Evolutionary conservation across 1,284 basidiomycete genomes (phyloP).

Genomic region (Apiotrichum gamsii): DNA sequence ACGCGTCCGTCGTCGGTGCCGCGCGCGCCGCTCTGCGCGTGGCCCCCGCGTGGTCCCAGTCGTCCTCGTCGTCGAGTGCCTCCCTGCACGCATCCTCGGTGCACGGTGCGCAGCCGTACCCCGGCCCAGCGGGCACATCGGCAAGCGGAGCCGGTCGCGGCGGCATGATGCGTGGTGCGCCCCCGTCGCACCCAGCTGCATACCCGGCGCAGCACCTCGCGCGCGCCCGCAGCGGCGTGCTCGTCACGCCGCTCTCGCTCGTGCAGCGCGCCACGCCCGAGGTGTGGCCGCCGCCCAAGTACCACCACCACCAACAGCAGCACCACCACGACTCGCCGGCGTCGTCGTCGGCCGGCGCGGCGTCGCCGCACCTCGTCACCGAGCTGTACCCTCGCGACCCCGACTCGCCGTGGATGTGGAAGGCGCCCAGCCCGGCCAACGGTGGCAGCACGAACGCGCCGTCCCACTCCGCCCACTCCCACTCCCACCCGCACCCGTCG

Average conservation of each 20-base stretch:
- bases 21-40: constrained; percentile 15
- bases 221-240: not conserved
- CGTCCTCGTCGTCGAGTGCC: not conserved
- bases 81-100: not conserved
- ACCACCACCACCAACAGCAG: too few relatives aligned
- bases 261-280: constrained; percentile 19
- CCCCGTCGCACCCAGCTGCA: not conserved
- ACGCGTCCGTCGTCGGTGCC: constrained; percentile 14
- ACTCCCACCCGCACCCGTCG: too few relatives aligned
- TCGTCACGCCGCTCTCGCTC: not conserved
- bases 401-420: constrained; percentile 19
- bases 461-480: not conserved
- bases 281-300: constrained; percentile 20
- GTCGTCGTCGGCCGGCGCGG: constrained; percentile 1
- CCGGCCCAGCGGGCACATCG: not conserved
- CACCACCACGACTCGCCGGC: not conserved
- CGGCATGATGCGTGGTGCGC: not conserved
- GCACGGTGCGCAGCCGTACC: constrained; percentile 1
- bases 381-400: constrained; percentile 33
- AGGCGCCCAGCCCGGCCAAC: not conserved
- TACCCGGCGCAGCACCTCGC: not conserved
- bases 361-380: constrained; percentile 13
- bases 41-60: constrained; percentile 20
- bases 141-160: too few relatives aligned
- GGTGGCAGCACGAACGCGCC: not conserved